phyloP scores from a whole-genome alignment of 1,284 basidiomycete genomes.

The Mycena sp. region DNA sequence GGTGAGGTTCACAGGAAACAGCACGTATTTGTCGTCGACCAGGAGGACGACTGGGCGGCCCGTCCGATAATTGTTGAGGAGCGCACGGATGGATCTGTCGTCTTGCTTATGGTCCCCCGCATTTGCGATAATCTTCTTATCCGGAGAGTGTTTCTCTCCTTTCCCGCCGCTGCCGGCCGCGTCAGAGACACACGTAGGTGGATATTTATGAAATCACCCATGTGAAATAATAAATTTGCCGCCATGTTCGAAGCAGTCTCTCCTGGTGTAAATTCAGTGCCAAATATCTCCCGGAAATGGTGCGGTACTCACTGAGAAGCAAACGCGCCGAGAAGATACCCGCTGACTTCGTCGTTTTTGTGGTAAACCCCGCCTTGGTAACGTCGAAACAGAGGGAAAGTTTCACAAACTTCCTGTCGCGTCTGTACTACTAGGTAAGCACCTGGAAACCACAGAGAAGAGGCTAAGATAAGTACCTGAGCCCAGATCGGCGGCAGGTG shows the following conservation, averaged over 20 bases:
- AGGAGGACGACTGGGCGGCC: slow-evolving; percentile 69
- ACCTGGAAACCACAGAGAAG: no score
- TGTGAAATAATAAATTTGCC: slow-evolving; percentile 82
- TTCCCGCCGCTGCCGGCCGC: slow-evolving; percentile 66
- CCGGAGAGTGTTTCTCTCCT: slow-evolving; percentile 63
- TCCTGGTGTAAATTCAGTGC: slow-evolving; percentile 49
- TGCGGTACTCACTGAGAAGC: slow-evolving; percentile 62
- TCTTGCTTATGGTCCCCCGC: slow-evolving; percentile 70
- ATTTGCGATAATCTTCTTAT: slow-evolving; percentile 48
- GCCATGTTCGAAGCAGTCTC: slow-evolving; percentile 67
- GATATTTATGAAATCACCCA: slow-evolving; percentile 58
- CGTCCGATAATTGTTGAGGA: slow-evolving; percentile 62
- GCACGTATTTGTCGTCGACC: slow-evolving; percentile 73
- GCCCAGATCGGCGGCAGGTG: no score
- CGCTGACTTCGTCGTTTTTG: slow-evolving; percentile 60
- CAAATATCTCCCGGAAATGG: background rate
- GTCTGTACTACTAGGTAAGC: no score
- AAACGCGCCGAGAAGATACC: slow-evolving; percentile 77
- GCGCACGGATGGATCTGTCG: slow-evolving; percentile 73
- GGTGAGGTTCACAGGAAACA: slow-evolving; percentile 74
- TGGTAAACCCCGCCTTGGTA: slow-evolving; percentile 83
- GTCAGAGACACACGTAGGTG: background rate
- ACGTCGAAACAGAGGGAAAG: slow-evolving; percentile 76
- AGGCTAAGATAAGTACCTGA: no score
- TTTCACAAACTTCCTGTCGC: slow-evolving; percentile 83